These are phyloP conservation scores for Ilyonectria mors-panacis DNA, from an alignment of 2,329 filamentous ascomycete species.

Conservation along the genomic window DNA sequence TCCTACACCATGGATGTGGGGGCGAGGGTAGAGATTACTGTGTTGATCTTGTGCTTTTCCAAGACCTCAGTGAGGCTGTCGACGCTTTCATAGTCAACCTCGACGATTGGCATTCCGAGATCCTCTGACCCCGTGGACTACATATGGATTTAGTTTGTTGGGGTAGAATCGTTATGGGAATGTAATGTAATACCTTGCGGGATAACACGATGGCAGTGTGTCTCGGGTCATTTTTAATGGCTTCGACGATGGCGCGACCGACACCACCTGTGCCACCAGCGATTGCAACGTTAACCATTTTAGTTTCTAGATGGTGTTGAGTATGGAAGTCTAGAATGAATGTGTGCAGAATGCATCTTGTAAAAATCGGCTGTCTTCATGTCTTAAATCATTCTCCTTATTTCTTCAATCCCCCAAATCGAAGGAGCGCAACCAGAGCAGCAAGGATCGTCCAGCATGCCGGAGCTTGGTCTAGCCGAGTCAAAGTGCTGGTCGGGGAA, in stretches of 20 bases:
- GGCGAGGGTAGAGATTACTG: neutral
- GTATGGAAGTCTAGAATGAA: neutral
- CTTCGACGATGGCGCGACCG: conserved; percentile 7
- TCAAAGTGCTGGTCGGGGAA: neutral
- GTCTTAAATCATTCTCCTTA: neutral
- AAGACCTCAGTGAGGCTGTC: neutral
- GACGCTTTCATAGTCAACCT: neutral
- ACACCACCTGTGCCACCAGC: conserved; percentile 9
- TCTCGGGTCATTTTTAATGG: neutral
- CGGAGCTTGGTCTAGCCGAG: neutral
- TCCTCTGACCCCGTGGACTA: neutral
- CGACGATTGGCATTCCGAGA: neutral
- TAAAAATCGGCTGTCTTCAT: neutral
- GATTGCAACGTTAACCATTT: conserved; percentile 6
- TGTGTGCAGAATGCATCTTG: too few relatives aligned
- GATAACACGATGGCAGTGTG: neutral
- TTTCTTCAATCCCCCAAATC: neutral
- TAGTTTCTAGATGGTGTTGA: neutral
- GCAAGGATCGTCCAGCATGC: neutral
- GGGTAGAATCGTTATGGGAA: too few relatives aligned
- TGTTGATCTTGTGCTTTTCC: neutral
- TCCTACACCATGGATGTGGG: conserved; percentile 3
- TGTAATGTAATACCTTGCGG: neutral
- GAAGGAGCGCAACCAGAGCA: neutral
- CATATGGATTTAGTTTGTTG: neutral